phyloP scores from a whole-genome alignment of 257 asterid genomes.

The Forsythia viridissima region DNA sequence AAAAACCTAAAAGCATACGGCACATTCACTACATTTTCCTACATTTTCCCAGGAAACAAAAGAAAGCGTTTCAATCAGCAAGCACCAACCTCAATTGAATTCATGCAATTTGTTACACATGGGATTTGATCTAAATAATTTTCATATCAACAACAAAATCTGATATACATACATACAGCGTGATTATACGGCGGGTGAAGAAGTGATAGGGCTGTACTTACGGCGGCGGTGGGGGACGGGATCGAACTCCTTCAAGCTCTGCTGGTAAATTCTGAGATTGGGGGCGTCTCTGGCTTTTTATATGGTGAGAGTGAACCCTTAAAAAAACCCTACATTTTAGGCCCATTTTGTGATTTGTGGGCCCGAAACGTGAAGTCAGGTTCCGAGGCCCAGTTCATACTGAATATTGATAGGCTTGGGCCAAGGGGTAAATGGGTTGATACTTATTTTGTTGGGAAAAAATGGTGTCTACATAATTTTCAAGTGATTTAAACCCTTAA shows the following conservation, averaged over 20 bases:
- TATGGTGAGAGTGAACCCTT: background rate
- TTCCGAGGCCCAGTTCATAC: background rate
- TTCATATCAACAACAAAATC: background rate
- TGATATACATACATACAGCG: background rate
- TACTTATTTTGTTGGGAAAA: too few relatives aligned
- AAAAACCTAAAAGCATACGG: background rate
- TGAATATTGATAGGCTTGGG: background rate
- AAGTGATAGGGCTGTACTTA: slow-evolving; percentile 5
- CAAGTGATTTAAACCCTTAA: too few relatives aligned
- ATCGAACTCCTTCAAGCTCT: background rate
- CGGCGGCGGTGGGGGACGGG: slow-evolving; percentile 13
- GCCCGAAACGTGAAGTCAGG: background rate
- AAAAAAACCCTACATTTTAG: background rate
- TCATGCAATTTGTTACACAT: background rate
- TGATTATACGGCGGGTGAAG: background rate
- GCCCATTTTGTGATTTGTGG: background rate
- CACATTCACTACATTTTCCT: background rate
- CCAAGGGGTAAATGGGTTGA: background rate
- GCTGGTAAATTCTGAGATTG: background rate
- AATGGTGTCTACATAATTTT: too few relatives aligned
- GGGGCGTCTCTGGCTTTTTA: background rate
- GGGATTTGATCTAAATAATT: background rate
- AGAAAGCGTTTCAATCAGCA: background rate
- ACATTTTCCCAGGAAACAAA: background rate
- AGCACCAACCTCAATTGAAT: background rate